Base-by-base conservation (phyloP, 139 green algal species). In the Tetraselmis chui region DNA sequence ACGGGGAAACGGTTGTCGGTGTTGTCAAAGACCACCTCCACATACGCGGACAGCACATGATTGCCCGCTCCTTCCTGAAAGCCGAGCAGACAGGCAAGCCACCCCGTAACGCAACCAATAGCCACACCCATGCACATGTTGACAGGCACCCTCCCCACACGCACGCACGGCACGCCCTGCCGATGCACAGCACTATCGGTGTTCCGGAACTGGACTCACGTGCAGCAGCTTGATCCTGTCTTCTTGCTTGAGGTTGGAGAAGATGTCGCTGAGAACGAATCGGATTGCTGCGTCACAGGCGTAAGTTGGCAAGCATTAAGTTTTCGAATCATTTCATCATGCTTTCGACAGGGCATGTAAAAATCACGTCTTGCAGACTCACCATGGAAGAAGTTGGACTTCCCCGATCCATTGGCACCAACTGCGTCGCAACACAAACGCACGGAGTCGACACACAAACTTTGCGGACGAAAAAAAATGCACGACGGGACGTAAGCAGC, bases 311-410 rank as follows among this genome's bases (percentile, higher is more conserved):
- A n/a, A n/a, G n/a, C n/a, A n/a, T n/a, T n/a, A n/a, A n/a, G n/a
- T n/a, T n/a, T n/a, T n/a, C n/a, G n/a, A n/a, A n/a, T n/a, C n/a
- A n/a, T n/a, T n/a, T n/a, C n/a, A n/a, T n/a, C n/a, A n/a, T n/a
- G n/a, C n/a, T n/a, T n/a, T n/a, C n/a, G n/a, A n/a, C n/a, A n/a
- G n/a, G n/a, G n/a, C n/a, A n/a, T n/a, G n/a, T n/a, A n/a, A n/a
- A n/a, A n/a, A n/a, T n/a, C n/a, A n/a, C n/a, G n/a, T n/a, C n/a
- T n/a, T n/a, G 11, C n/a, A 29, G 5, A 18, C 90, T 75, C 82
- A 98, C 95, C 96, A 82, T 98, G 92, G 84, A 99, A 99, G 84
- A 99, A 98, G 87, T 99, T 99, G 23, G 93, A 97, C 85, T 99
- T 99, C 23, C 97, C 97, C 0, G 95, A 97, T n/a, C 97, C 97